Conservation (phyloP, 345 rosid species). For the Adansonia digitata region DNA sequence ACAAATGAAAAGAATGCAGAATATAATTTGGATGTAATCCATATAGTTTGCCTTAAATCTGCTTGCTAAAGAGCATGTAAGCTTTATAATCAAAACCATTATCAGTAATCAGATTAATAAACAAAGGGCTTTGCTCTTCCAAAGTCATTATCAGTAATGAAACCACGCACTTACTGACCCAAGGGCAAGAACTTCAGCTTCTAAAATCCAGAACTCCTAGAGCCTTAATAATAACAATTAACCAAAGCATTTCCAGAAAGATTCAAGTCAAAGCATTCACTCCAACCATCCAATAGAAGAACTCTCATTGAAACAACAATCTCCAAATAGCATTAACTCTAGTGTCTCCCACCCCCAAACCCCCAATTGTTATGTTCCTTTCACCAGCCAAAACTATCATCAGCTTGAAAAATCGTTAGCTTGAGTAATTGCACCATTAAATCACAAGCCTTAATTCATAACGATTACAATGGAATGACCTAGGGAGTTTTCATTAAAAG, state of each 20-base stretch:
- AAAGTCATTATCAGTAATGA: not conserved
- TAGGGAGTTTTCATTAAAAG: not conserved
- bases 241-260: not conserved
- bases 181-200: not conserved
- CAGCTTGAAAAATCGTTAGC: not conserved
- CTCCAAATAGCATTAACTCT: constrained; percentile 16
- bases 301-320: constrained; percentile 6
- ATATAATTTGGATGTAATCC: not conserved
- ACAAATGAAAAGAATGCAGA: not conserved
- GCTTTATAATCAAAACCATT: not conserved
- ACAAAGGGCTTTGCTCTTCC: not conserved
- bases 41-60: not conserved
- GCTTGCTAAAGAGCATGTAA: not conserved
- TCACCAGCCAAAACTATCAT: constrained; percentile 21
- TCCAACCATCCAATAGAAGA: constrained; percentile 4
- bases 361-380: constrained; percentile 6
- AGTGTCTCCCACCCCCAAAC: not conserved
- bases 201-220: not conserved
- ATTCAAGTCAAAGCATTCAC: constrained; percentile 10
- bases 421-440: not conserved
- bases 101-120: not conserved
- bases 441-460: not conserved
- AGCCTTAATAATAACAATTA: not conserved
- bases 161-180: not conserved
- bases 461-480: not conserved